These are phyloP conservation scores for Suillus lakei DNA, from an alignment of 768 basidiomycete species.

Conservation along the genomic window DNA sequence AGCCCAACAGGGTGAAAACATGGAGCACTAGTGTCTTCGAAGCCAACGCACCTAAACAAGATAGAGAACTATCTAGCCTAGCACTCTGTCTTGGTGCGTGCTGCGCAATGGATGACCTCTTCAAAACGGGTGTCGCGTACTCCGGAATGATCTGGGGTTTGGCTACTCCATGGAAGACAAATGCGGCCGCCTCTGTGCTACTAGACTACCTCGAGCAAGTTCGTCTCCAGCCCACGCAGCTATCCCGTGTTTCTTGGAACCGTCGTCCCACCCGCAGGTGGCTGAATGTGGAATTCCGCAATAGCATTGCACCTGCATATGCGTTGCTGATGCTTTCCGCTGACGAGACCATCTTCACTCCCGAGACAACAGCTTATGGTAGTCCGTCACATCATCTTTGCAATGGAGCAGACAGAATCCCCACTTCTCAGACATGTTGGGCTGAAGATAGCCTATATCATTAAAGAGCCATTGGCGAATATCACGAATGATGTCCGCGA, in stretches of 20 bases:
- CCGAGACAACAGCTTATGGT: no score
- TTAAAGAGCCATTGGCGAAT: not conserved
- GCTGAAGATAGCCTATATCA: not conserved
- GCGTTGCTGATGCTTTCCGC: not conserved
- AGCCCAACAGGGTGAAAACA: not conserved
- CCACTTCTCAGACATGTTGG: not conserved
- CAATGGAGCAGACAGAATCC: not conserved
- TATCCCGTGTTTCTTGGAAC: no score
- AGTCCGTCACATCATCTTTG: not conserved
- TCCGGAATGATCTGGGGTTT: not conserved
- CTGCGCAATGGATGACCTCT: not conserved
- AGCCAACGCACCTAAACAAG: not conserved
- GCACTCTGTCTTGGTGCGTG: not conserved
- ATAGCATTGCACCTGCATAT: not conserved
- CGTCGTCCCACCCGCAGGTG: not conserved
- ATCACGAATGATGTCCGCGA: not conserved
- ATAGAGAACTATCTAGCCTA: not conserved
- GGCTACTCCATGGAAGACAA: not conserved
- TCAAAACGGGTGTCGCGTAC: not conserved
- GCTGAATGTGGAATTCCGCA: not conserved
- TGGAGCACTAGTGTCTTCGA: not conserved
- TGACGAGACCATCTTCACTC: not conserved
- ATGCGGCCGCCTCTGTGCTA: not conserved
- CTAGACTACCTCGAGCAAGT: no score
- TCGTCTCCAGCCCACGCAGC: no score